These are phyloP conservation scores for Kurtzmaniella fragi DNA, from an alignment of 805 yeast genomes.

Conservation along the genomic window DNA sequence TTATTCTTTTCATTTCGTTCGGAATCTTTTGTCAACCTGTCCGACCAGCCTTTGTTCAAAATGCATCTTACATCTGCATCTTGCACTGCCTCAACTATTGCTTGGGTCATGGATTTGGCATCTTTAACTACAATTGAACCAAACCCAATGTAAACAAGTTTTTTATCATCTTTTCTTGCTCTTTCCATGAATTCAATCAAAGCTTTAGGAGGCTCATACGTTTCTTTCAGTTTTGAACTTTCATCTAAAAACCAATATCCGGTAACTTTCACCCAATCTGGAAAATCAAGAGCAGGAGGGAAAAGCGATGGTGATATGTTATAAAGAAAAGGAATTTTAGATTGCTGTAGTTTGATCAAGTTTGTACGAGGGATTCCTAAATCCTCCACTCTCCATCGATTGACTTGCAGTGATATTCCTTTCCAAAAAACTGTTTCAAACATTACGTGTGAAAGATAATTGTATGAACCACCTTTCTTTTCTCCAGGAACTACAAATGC, in stretches of 20 bases:
- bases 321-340: conserved; percentile 81
- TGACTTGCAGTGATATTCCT: conserved; percentile 82
- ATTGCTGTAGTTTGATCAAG: conserved; percentile 65
- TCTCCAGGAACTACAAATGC: conserved; percentile 94
- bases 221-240: conserved; percentile 29
- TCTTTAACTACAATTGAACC: conserved; percentile 91
- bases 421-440: conserved; percentile 93
- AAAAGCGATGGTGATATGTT: conserved; percentile 84
- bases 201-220: conserved; percentile 56
- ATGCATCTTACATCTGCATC: conserved; percentile 83
- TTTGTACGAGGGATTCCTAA: conserved; percentile 65
- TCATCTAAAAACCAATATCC: conserved; percentile 95
- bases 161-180: conserved; percentile 59
- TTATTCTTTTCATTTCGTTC: background rate
- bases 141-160: conserved; percentile 87
- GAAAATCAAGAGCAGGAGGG: conserved; percentile 90
- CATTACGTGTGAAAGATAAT: conserved; percentile 86
- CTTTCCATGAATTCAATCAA: conserved; percentile 53
- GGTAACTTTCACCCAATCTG: conserved; percentile 93
- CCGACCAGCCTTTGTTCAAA: conserved; percentile 93
- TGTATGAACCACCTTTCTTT: conserved; percentile 88
- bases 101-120: conserved; percentile 70
- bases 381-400: conserved; percentile 75
- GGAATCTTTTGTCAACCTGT: conserved; percentile 44
- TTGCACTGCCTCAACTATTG: conserved; percentile 72